phyloP scores from a whole-genome alignment of 169 alveolate genomes.

The Cryptosporidium viatorum region DNA sequence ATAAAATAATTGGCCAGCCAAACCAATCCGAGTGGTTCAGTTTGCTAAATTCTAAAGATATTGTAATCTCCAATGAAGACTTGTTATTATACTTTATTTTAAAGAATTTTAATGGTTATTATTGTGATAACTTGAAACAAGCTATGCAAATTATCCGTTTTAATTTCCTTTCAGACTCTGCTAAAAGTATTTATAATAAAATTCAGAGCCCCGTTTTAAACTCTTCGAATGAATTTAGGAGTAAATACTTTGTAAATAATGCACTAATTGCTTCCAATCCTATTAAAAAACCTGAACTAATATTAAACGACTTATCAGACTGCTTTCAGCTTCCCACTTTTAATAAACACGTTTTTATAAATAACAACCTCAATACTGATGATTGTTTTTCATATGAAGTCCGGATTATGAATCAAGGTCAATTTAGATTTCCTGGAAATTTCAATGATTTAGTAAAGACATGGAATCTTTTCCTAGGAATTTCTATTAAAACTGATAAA shows the following conservation, averaged over 20 bases:
- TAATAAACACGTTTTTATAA: not conserved
- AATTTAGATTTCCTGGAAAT: not conserved
- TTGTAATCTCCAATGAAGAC: conserved; percentile 20
- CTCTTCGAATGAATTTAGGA: not conserved
- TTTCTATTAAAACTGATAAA: not conserved
- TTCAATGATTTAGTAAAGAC: conserved; percentile 1
- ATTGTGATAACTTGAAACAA: not conserved
- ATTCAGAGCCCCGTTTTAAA: not conserved
- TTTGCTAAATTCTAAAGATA: not conserved
- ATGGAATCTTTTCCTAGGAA: not conserved
- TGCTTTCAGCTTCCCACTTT: not conserved
- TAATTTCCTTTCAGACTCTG: conserved; percentile 14
- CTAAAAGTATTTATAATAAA: not conserved
- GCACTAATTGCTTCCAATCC: not conserved
- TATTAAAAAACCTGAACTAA: not conserved
- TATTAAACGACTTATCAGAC: not conserved
- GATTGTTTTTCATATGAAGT: conserved; percentile 5
- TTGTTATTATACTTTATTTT: conserved; percentile 5
- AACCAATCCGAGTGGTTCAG: not conserved
- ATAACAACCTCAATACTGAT: not conserved
- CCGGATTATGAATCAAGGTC: not conserved
- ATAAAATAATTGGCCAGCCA: not conserved
- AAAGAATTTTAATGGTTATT: not conserved
- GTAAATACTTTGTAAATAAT: not conserved
- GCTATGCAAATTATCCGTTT: not conserved